A percentile compares a stretch with the other conserved stretches of the same genome.
Evolutionary conservation across 2,329 filamentous ascomycete species (phyloP).

Genomic region (Talaromyces pinophilus): DNA sequence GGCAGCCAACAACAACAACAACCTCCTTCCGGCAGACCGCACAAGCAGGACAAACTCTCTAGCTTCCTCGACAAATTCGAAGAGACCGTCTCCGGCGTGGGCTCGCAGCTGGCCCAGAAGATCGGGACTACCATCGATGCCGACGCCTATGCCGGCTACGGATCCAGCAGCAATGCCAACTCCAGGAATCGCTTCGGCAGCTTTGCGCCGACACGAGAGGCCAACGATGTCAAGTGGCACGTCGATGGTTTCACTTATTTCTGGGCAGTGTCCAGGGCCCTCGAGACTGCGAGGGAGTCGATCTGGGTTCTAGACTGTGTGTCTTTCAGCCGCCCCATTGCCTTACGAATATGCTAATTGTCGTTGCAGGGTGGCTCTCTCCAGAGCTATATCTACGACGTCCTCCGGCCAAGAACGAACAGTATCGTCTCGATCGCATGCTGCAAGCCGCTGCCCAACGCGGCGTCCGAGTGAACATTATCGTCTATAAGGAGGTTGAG

Average conservation of each 20-base stretch:
- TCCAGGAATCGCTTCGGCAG: constrained; percentile 57
- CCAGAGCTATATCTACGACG: constrained; percentile 84
- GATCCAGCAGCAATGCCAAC: constrained; percentile 34
- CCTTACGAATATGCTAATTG: constrained; percentile 21
- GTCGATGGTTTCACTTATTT: constrained; percentile 84
- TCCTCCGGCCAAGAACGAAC: constrained; percentile 76
- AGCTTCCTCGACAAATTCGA: constrained; percentile 60
- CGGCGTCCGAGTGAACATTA: constrained; percentile 79
- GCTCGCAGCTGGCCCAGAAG: constrained; percentile 54
- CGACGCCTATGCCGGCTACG: constrained; percentile 51
- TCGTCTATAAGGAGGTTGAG: constrained; percentile 89
- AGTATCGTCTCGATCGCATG: constrained; percentile 82
- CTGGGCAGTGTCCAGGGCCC: constrained; percentile 76
- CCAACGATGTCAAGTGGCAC: constrained; percentile 80
- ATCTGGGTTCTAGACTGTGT: constrained; percentile 81
- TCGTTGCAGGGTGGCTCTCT: constrained; percentile 70
- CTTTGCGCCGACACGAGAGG: constrained; percentile 72
- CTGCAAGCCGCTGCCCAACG: constrained; percentile 78
- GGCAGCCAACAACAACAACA: not conserved
- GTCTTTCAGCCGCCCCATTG: constrained; percentile 22
- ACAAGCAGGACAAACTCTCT: constrained; percentile 40
- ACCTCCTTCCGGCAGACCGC: constrained; percentile 21
- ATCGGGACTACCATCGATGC: constrained; percentile 50
- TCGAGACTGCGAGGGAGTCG: constrained; percentile 73
- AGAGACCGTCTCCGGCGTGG: constrained; percentile 52